Base-by-base conservation (phyloP, 306 rosid species). In the Dalbergia cochinchinensis region DNA sequence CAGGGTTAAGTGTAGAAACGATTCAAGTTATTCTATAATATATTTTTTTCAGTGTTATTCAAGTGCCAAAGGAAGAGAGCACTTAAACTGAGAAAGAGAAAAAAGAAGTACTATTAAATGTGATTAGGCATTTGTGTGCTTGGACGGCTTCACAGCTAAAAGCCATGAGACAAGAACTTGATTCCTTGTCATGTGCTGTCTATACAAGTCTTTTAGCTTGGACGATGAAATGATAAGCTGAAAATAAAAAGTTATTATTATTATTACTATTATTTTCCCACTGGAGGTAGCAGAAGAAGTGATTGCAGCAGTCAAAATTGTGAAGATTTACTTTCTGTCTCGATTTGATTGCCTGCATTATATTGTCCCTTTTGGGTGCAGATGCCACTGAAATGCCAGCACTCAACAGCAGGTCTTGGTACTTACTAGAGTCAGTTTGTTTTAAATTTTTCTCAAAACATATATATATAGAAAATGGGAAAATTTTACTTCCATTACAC, bases 331-430 rank as follows among this genome's bases (percentile, higher is more conserved):
- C 81, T 76, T 74, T 76, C 61, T 80, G 85, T 62, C 41, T 71
- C 59, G 44, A 34, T 65, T 82, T 72, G 74, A 59, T 78, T 79
- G 61, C 76, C 60, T 68, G 84, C 82, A 69, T 79, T 76, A 66
- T 61, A 31, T 60, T 78, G 86, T 74, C 86, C 62, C 75, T 78
- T 82, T 85, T 82, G 3, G 72, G 59, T 47, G 72, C 42, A 64
- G 77, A 79, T 87, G 85, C 22, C 62, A 65, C 69, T 84, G 64
- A 41, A 78, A 42, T 76, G 82, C 72, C 84, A 79, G 77, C 86
- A 78, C 80, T 47, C 66, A 15, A 10, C 20, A 65, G 33, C 79
- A 76, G 66, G 80, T 53, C 15, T 71, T 79, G 74, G 26, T 71
- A 69, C 65, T 79, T 58, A 58, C 65, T 48, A 37, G 41, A 37